A percentile compares a stretch with the other conserved stretches of the same genome.
Conservation (phyloP, 345 rosid genomes). For the Syzygium grande region DNA sequence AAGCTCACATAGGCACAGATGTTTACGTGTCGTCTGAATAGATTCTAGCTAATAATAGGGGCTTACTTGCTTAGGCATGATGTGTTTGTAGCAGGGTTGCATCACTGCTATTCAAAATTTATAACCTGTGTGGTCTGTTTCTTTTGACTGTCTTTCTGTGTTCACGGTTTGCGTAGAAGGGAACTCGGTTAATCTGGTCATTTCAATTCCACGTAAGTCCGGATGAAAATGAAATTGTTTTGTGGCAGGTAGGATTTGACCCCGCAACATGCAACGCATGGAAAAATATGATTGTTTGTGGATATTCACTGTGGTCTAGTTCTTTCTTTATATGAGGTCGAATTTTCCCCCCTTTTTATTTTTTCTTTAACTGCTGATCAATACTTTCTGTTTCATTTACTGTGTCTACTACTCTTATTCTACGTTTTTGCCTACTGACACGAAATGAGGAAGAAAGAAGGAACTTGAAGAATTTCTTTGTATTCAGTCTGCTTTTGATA, state of each 20-base stretch:
- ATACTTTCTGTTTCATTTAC: not conserved
- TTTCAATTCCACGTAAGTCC: not conserved
- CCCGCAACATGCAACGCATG: not conserved
- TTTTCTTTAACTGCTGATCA: not conserved
- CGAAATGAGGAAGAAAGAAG: no score
- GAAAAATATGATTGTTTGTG: not conserved
- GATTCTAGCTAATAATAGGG: no score
- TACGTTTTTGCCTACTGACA: not conserved
- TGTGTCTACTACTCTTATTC: not conserved
- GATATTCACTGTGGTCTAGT: not conserved
- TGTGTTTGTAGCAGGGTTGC: not conserved
- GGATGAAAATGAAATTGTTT: not conserved
- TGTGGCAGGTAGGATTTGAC: not conserved
- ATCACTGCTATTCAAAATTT: not conserved
- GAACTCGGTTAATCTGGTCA: not conserved
- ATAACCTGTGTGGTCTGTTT: not conserved
- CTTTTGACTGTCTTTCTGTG: not conserved
- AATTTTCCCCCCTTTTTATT: not conserved
- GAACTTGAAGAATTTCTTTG: no score
- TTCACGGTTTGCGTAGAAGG: not conserved
- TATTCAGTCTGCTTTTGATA: no score
- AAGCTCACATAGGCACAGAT: not conserved
- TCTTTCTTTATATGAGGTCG: not conserved
- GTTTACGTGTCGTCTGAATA: no score
- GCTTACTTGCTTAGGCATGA: no score